phyloP scores from a whole-genome alignment of 1,139 yeast species.

The Debaryomyces coudertii region DNA sequence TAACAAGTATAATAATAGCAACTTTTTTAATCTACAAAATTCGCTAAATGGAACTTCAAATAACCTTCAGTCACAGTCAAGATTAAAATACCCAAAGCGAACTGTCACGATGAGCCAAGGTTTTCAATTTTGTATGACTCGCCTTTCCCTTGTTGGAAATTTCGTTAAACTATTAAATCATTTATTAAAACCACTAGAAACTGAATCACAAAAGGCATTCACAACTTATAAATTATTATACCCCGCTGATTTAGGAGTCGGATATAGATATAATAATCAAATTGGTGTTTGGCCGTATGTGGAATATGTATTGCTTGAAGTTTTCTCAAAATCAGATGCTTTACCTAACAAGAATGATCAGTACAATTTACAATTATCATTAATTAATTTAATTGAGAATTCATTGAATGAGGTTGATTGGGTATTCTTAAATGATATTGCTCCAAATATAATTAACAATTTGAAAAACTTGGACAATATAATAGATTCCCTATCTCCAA shows the following conservation, averaged over 20 bases:
- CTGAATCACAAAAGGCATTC: constrained; percentile 30
- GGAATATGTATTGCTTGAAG: constrained; percentile 68
- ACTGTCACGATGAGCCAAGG: constrained; percentile 37
- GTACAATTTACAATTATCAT: constrained; percentile 52
- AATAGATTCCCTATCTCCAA: constrained; percentile 35
- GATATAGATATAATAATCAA: constrained; percentile 51
- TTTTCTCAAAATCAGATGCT: constrained; percentile 52
- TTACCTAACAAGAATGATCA: constrained; percentile 39
- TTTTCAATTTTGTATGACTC: constrained; percentile 36
- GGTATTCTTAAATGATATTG: constrained; percentile 51
- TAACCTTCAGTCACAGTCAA: constrained; percentile 15
- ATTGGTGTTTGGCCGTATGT: constrained; percentile 81
- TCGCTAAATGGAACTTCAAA: constrained; percentile 1
- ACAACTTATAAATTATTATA: constrained; percentile 51
- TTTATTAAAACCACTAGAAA: constrained; percentile 29
- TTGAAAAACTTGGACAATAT: constrained; percentile 52
- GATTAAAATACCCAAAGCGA: constrained; percentile 27
- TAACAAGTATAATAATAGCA: constrained; percentile 3
- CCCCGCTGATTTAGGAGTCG: constrained; percentile 66
- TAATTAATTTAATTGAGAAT: constrained; percentile 54
- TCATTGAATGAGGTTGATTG: constrained; percentile 69
- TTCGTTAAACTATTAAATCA: constrained; percentile 56
- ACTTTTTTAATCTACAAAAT: background rate
- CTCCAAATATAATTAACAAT: constrained; percentile 31
- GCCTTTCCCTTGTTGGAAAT: constrained; percentile 62